Percentiles rank a stretch among this genome's conserved stretches.
Evolutionary conservation across 805 yeast species (phyloP).

Genomic region (Isabelozyma rhagii): DNA sequence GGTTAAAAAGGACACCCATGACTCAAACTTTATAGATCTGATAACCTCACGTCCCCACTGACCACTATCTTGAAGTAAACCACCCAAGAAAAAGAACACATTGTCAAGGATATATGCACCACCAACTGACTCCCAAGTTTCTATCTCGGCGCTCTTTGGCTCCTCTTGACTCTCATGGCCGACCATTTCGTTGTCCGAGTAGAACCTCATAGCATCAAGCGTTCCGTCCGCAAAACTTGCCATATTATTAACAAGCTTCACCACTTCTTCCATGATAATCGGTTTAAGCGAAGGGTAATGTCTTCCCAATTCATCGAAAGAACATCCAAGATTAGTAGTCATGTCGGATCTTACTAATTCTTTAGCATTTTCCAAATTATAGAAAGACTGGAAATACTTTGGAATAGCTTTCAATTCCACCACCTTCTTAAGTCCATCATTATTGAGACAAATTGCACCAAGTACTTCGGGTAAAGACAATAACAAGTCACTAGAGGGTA

Average conservation of each 20-base stretch:
- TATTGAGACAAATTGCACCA: conserved; percentile 80
- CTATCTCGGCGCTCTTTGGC: conserved; percentile 38
- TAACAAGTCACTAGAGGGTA: conserved; percentile 57
- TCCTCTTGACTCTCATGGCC: conserved; percentile 44
- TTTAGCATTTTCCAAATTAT: conserved; percentile 47
- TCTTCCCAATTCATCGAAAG: conserved; percentile 76
- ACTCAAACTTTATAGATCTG: conserved; percentile 34
- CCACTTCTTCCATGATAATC: conserved; percentile 47
- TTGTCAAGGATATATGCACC: conserved; percentile 50
- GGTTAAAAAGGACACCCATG: conserved; percentile 48
- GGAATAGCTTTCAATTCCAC: conserved; percentile 35
- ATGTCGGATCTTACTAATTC: conserved; percentile 48
- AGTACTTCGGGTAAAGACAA: conserved; percentile 67
- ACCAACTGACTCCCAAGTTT: conserved; percentile 52
- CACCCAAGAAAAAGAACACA: conserved; percentile 47
- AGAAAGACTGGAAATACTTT: conserved; percentile 50
- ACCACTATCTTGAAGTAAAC: conserved; percentile 50
- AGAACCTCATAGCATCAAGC: conserved; percentile 43
- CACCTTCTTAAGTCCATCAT: conserved; percentile 63
- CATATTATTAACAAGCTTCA: conserved; percentile 41
- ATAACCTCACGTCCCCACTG: conserved; percentile 43
- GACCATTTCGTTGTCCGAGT: conserved; percentile 35
- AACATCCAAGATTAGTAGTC: conserved; percentile 56
- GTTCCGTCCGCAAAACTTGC: conserved; percentile 32
- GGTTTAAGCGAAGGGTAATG: conserved; percentile 78